These are phyloP conservation scores for Phlebiopsis flavidoalba DNA, from an alignment of 768 basidiomycete genomes.

Conservation along the genomic window DNA sequence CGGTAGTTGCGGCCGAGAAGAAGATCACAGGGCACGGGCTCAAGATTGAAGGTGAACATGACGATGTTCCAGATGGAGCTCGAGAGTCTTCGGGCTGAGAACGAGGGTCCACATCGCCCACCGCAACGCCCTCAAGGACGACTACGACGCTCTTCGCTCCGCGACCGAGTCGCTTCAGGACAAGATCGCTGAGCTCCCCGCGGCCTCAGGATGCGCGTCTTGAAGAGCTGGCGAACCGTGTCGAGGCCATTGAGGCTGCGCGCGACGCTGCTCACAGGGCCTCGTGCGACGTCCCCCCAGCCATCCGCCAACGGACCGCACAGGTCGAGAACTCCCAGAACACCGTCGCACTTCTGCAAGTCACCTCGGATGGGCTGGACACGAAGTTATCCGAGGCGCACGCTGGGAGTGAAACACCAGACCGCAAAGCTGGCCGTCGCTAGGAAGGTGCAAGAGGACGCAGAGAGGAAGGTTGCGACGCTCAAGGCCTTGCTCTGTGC, in stretches of 20 bases:
- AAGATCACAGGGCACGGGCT: no score
- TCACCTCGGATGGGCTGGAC: neutral
- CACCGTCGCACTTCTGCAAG: neutral
- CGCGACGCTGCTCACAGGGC: neutral
- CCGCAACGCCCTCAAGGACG: neutral
- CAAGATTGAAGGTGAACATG: neutral
- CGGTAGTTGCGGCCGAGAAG: neutral
- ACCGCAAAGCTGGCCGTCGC: neutral
- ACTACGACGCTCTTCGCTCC: neutral
- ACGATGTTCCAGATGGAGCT: neutral
- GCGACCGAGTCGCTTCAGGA: neutral
- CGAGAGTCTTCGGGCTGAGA: neutral
- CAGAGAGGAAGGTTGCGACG: neutral
- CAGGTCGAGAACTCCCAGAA: neutral
- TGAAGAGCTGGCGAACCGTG: neutral
- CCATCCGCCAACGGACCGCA: neutral
- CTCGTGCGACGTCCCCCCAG: neutral
- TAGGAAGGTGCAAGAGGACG: neutral
- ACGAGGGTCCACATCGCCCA: neutral
- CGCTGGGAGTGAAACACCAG: neutral
- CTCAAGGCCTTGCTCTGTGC: neutral
- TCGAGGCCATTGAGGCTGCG: neutral
- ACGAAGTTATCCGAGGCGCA: neutral
- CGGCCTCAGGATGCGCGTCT: neutral
- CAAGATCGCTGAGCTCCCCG: neutral